Base-by-base conservation (phyloP, 345 rosid genomes). In the Xanthoceras sorbifolium region DNA sequence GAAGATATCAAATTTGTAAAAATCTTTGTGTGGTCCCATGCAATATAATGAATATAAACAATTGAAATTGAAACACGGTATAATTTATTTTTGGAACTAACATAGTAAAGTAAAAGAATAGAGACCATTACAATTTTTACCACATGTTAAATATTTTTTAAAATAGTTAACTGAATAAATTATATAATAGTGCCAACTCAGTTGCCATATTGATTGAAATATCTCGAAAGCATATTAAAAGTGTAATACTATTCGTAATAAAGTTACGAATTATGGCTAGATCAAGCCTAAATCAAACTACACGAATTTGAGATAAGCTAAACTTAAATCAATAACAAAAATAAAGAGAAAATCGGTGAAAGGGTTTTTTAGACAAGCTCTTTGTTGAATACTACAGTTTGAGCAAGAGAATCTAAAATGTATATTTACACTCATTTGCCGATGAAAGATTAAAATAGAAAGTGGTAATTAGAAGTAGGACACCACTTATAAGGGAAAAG, bases 381-480 rank as follows among this genome's bases (percentile, higher is more conserved):
- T 32, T 32, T 32, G 22, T 66, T 15, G 44, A 48, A 52, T 26
- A 26, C 62, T 12, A 60, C 12, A 3, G 20, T 2, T 12, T 38
- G 42, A 22, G 75, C 48, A 71, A 36, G 52, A 31, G 22, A n/a
- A 52, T 26, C 7, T 59, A 25, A 18, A 9, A 65, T 60, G 34
- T 40, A 34, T 60, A 15, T 38, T 23, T 26, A 9, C 40, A 17
- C 18, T 44, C 69, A 29, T 22, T 62, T 26, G 0, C 23, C 12
- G 44, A 34, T 31, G 46, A 42, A 42, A 42, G 46, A 42, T 9
- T 10, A 42, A 0, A 42, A 40, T 73, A 32, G 74, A 64, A 1
- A 5, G 14, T 36, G 65, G 46, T 22, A 31, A 42, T 9, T 29
- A 44, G 25, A 34, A 52, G 54, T 67, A 76, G 81, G 78, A 69